These are phyloP conservation scores for Galium porrigens DNA, from an alignment of 305 asterid genomes.

Conservation along the genomic window DNA sequence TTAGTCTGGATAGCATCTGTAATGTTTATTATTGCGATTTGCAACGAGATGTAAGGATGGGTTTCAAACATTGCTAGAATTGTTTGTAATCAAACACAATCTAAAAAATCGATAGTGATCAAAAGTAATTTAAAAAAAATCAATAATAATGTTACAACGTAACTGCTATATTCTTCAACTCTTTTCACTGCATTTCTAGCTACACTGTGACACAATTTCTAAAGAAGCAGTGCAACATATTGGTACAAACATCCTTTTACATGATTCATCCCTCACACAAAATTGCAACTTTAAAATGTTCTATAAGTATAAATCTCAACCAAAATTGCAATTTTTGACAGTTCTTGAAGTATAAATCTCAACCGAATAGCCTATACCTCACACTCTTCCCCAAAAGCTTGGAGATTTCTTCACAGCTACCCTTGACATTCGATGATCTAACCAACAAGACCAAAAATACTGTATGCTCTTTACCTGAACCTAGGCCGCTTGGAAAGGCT, in stretches of 20 bases:
- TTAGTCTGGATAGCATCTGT: too few relatives aligned
- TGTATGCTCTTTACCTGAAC: slow-evolving; percentile 27
- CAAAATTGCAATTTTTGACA: not conserved
- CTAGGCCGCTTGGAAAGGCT: slow-evolving; percentile 27
- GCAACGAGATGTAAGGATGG: too few relatives aligned
- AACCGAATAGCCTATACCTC: not conserved
- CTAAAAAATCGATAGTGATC: not conserved
- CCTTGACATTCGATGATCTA: not conserved
- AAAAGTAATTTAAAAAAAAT: too few relatives aligned
- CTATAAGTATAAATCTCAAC: not conserved
- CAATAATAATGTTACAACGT: not conserved
- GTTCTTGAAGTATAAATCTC: not conserved
- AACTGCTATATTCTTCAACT: not conserved
- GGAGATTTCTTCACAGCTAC: not conserved
- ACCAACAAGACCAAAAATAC: not conserved
- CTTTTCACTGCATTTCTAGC: too few relatives aligned
- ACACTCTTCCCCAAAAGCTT: not conserved
- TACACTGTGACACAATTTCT: too few relatives aligned
- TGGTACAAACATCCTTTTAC: not conserved
- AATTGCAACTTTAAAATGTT: not conserved
- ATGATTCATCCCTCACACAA: not conserved
- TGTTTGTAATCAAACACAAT: not conserved
- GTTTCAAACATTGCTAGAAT: too few relatives aligned
- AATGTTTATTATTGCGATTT: too few relatives aligned
- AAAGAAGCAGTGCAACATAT: not conserved